Base-by-base conservation (phyloP, 768 basidiomycete species). In the Rubroboletus pulcherrimus region DNA sequence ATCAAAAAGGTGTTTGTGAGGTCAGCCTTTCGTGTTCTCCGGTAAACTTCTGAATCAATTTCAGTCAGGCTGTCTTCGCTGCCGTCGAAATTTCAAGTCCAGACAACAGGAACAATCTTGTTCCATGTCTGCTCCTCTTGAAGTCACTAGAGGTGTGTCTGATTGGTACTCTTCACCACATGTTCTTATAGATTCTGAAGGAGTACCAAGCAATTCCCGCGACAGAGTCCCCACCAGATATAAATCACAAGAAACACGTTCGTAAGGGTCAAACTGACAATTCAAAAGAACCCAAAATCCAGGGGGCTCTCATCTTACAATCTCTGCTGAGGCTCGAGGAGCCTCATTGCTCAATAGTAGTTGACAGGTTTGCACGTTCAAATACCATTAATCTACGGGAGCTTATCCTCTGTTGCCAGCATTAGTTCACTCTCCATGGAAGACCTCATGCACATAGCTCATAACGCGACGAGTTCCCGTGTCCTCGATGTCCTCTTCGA, bases 241-340 rank as follows among this genome's bases (percentile, higher is more conserved):
- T 33, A 64, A 46, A 52, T 55, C 43, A 47, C 56, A 47, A 53
- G 54, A 58, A 52, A 51, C 52, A 47, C 38, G 64, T 29, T 49
- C 55, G 37, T 49, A 59, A 56, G 61, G 51, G 40, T 42, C 53
- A 62, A 60, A 50, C 56, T 15, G 61, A 63, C 51, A 74, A 75
- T 53, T 74, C 76, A 1, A 66, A 83, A 40, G 86, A 85, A 64
- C 84, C 87, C 7, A 89, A 83, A 62, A 81, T 87, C 12, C 92
- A 93, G 67, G 96, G 96, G 1, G 89, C 91, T 3, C 71, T 98
- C 17, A 72, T 99, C 12, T 71, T 98, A 2, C 94, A 98, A 70
- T 85, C 89, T 4, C 73, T 98, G 55, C 78, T 98, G 26, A 80
- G 78, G 31, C 77, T 97, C 24, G 71, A 81, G 0, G 76, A 80